phyloP scores from a whole-genome alignment of 768 basidiomycete species.

The Tubosaeta sp. region DNA sequence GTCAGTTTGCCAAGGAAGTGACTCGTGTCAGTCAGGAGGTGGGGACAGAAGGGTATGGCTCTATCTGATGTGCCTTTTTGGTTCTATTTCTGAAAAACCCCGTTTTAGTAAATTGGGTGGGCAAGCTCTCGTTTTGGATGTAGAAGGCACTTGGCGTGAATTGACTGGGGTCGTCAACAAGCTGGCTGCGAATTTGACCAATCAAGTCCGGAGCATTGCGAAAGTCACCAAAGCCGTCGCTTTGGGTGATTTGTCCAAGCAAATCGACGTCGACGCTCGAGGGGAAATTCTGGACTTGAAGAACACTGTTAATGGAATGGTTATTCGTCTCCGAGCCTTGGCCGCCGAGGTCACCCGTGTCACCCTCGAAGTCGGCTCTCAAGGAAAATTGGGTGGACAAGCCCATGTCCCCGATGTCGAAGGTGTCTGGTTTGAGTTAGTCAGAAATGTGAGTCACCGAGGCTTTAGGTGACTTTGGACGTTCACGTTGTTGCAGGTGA shows the following conservation, averaged over 20 bases:
- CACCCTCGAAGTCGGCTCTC: conserved; percentile 80
- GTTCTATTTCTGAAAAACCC: conserved; percentile 14
- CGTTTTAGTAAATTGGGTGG: conserved; percentile 67
- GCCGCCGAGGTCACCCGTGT: conserved; percentile 83
- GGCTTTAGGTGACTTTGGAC: neutral
- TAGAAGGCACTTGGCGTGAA: conserved; percentile 89
- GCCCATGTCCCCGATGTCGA: conserved; percentile 86
- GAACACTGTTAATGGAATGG: conserved; percentile 54
- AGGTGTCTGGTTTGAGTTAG: conserved; percentile 87
- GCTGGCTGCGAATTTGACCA: conserved; percentile 71
- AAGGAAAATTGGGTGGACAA: conserved; percentile 87
- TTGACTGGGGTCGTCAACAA: conserved; percentile 81
- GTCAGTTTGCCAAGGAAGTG: conserved; percentile 88
- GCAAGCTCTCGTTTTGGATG: conserved; percentile 80
- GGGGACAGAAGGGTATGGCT: conserved; percentile 64
- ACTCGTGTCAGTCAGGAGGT: conserved; percentile 84
- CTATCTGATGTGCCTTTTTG: conserved; percentile 8
- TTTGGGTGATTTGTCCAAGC: conserved; percentile 81
- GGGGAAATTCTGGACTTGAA: conserved; percentile 89
- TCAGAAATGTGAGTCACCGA: conserved; percentile 53
- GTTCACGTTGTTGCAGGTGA: conserved; percentile 43
- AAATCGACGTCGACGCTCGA: conserved; percentile 86
- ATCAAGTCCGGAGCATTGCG: conserved; percentile 53
- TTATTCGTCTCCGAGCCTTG: conserved; percentile 51
- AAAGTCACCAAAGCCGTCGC: conserved; percentile 75